Base-by-base conservation (phyloP, 2,329 filamentous ascomycete species). In the Pestalotiopsis sp. region DNA sequence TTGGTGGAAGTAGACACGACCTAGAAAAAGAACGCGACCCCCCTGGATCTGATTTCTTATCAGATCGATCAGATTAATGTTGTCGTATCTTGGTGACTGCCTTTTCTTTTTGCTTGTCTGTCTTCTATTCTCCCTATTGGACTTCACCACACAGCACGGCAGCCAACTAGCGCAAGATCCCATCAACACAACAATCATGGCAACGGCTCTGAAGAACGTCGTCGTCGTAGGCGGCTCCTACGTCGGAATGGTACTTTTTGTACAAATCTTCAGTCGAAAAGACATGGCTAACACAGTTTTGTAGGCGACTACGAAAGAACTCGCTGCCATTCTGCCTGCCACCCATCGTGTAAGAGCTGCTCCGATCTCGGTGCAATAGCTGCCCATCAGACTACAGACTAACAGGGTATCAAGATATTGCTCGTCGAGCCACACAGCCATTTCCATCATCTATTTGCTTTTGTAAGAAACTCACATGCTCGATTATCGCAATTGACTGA, bases 351-450 rank as follows among this genome's bases (percentile, higher is more conserved):
- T 78, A 74, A 72, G 75, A 67, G 4, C 20, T 45, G 12, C 9
- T n/a, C 14, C 23, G n/a, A 9, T 11, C 25, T 39, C 17, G n/a
- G 25, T 49, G 14, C 4, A 6, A 7, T 31, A 17, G 5, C 17
- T 7, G 4, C 20, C 12, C 12, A 4, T 36, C 6, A 13, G 49
- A 61, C 38, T 61, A 36, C 52, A 56, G 38, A 56, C 45, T 23
- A 45, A 52, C 45, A 61, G 27, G 59, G 7, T 52, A 23, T 25
- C 25, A 36, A 79, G 78, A 73, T 79, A 4, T 72, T 86, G 1
- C 71, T 86, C 3, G 76, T 87, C 38, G 85, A 87, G 71, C 83
- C 81, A 58, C 84, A 85, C 69, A 82, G 80, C 9, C 84, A 86
- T 70, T 84, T 86, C 69, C 81, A 86, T 68, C 83, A 84, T 68